Percentiles rank a stretch among this genome's conserved stretches.
Conservation (phyloP, 257 asterid species). For the Hygrophila difformis region DNA sequence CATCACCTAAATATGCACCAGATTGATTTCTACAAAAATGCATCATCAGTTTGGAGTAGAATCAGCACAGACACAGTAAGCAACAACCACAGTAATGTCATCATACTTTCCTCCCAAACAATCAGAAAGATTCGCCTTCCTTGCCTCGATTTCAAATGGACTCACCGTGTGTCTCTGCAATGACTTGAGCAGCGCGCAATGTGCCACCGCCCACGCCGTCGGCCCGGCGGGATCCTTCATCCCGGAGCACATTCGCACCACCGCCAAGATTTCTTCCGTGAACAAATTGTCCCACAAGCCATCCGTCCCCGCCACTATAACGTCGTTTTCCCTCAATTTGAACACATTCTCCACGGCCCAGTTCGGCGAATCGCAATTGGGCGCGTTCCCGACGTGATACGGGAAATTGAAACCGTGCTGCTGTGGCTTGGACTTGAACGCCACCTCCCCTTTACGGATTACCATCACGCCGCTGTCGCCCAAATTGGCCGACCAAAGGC, state of each 20-base stretch:
- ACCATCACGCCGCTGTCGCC: slow-evolving; percentile 40
- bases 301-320: slow-evolving; percentile 35
- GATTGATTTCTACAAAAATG: no score
- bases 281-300: slow-evolving; percentile 41
- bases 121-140: slow-evolving; percentile 9
- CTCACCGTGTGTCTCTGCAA: not conserved
- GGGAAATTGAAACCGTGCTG: slow-evolving; percentile 27
- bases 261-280: slow-evolving; percentile 17
- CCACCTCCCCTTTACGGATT: slow-evolving; percentile 18
- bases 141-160: slow-evolving; percentile 27
- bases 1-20: no score
- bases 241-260: slow-evolving; percentile 5
- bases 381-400: slow-evolving; percentile 18
- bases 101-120: slow-evolving; percentile 43
- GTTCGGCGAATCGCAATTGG: not conserved
- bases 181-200: slow-evolving; percentile 3
- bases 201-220: slow-evolving; percentile 13
- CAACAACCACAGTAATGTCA: slow-evolving; percentile 42
- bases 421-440: slow-evolving; percentile 21
- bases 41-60: no score
- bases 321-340: slow-evolving; percentile 24
- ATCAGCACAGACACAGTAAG: slow-evolving; percentile 14
- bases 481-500: slow-evolving; percentile 24
- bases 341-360: slow-evolving; percentile 20
- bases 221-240: not conserved